Percentiles rank a stretch among this genome's conserved stretches.
Evolutionary conservation across 2,329 filamentous ascomycete species (phyloP).

Genomic region (Colletotrichum ledebouriae): DNA sequence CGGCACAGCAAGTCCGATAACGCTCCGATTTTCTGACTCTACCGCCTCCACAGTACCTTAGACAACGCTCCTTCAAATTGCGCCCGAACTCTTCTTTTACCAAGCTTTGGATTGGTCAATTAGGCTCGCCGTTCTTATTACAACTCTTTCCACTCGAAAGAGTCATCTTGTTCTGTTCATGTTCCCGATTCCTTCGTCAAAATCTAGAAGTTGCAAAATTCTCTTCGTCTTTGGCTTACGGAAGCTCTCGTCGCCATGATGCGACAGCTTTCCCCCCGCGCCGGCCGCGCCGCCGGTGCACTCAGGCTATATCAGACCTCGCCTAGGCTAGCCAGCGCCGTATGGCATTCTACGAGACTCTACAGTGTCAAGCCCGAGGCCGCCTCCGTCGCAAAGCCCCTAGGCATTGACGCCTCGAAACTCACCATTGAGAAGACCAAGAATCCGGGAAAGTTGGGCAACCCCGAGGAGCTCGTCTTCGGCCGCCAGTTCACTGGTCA

Average conservation of each 20-base stretch:
- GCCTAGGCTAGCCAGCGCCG: conserved; percentile 49
- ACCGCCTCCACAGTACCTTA: conserved; percentile 18
- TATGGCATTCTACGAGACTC: conserved; percentile 54
- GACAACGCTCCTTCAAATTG: conserved; percentile 28
- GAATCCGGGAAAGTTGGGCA: conserved; percentile 79
- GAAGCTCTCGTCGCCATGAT: conserved; percentile 55
- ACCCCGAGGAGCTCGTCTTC: conserved; percentile 88
- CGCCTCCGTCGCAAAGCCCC: conserved; percentile 66
- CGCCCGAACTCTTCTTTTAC: conserved; percentile 28
- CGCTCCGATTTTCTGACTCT: conserved; percentile 45
- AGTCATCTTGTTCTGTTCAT: conserved; percentile 12
- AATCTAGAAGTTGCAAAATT: not conserved
- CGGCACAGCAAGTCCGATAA: conserved; percentile 48
- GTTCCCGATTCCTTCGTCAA: not conserved
- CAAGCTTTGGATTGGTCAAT: conserved; percentile 39
- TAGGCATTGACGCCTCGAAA: conserved; percentile 81
- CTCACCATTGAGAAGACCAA: conserved; percentile 81
- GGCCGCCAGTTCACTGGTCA: conserved; percentile 90
- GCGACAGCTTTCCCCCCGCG: conserved; percentile 59
- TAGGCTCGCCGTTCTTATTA: conserved; percentile 8
- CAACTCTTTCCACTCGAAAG: conserved; percentile 3
- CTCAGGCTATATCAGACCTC: conserved; percentile 44
- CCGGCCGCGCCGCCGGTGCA: conserved; percentile 52
- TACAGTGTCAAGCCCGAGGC: conserved; percentile 69
- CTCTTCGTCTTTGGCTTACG: not conserved